Evolutionary conservation across 305 asterid species (phyloP), one percentile per base, ranked within the genome.

Genomic region (Fraxinus floribunda): DNA sequence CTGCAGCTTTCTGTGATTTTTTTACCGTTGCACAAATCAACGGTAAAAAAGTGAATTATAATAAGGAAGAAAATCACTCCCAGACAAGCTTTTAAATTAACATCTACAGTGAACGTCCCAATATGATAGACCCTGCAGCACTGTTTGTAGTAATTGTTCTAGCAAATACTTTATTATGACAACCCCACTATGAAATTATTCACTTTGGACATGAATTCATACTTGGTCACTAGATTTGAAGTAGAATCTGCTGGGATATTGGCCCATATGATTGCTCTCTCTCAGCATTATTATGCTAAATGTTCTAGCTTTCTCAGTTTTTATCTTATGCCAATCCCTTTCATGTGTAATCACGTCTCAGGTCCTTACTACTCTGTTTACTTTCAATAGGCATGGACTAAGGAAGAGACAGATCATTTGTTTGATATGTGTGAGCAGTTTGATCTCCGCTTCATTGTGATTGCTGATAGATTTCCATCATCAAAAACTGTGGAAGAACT

Each of bases 401-500:
- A 93, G 92, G 97, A 92, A 87, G 99, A 94, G 89, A 96, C 99
- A 1, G 97, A 93, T 88, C 87, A 89, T 82, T 86, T 96, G 88
- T 96, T 96, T 89, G 98, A 91, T 74, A 81, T 94, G 88, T 96
- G 99, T 81, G 94, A 92, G 86, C 95, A 87, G 79, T 94, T 91
- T 89, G 98, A 96, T 90, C 98, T 96, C 77, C 98, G 99, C 46
- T 96, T 96, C 78, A 64, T 93, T 52, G 88, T 94, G 83, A 83
- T 96, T 81, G 99, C 98, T 71, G 99, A 96, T 86, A 91, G 98
- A 83, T 96, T 94, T 84, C 92, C 97, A 68, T 88, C 97, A 44
- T 83, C 95, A 80, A 93, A 89, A 87, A 89, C 97, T 8, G 90
- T 96, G 83, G 99, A 96, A 91, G 99, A 96, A 84, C 90, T 96